These are phyloP conservation scores for Aspergillus eucalypticola DNA, from an alignment of 2,329 filamentous ascomycete genomes.

Conservation along the genomic window DNA sequence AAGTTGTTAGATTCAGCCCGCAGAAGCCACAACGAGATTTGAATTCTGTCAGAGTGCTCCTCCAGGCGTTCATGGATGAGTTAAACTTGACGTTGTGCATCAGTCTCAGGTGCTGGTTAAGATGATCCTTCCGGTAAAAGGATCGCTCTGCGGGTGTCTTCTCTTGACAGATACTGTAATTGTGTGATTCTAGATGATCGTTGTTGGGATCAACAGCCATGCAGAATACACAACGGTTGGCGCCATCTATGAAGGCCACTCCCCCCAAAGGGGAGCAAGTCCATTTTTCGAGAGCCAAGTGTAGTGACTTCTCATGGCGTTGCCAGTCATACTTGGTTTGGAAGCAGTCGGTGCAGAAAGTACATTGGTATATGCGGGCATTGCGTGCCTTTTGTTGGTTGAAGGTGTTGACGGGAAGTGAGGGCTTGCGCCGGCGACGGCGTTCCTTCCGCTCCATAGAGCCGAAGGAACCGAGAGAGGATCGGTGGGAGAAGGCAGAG, in stretches of 20 bases:
- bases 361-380: constrained; percentile 57
- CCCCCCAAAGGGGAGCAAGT: constrained; percentile 62
- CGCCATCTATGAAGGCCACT: constrained; percentile 51
- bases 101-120: constrained; percentile 61
- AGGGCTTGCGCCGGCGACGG: constrained; percentile 54
- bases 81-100: constrained; percentile 61
- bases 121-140: constrained; percentile 64
- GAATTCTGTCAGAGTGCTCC: constrained; percentile 56
- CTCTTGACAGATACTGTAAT: constrained; percentile 60
- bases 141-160: constrained; percentile 61
- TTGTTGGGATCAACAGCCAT: constrained; percentile 53
- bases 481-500: constrained; percentile 58
- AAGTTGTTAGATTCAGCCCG: constrained; percentile 41
- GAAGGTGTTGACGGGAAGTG: constrained; percentile 44
- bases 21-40: constrained; percentile 52
- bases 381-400: constrained; percentile 43
- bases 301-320: constrained; percentile 59
- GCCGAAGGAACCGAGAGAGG: constrained; percentile 57
- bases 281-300: constrained; percentile 59
- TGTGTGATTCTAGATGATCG: constrained; percentile 61
- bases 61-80: constrained; percentile 60
- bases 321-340: constrained; percentile 62
- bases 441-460: constrained; percentile 62
- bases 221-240: constrained; percentile 61
- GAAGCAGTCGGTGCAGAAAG: constrained; percentile 60